Evolutionary conservation across 495 filamentous ascomycete species (phyloP), one percentile per base, ranked within the genome.

Genomic region (Xylaria castorea): DNA sequence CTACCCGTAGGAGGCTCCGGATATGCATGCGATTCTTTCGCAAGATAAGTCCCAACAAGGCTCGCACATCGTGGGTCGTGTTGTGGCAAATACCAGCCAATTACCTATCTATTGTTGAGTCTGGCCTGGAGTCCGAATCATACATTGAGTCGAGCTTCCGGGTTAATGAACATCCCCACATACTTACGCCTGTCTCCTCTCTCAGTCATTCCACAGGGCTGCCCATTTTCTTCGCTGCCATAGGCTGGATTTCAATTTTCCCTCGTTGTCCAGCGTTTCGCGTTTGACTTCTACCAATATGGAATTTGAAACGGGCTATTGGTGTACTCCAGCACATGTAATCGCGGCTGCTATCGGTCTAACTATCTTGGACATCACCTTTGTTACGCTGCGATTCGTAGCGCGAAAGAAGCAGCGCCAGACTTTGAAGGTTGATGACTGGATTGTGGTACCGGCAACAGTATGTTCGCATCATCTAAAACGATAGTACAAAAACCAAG

Each of bases 391-490:
- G 42, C 42, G 76, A 12, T 67, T 81, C 38, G 22, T 38, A 12
- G 75, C 78, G n/a, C 74, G 79, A 34, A 73, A 48, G n/a, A 67
- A 55, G 1, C 71, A 78, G 53, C 76, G 71, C 46, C 66, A 76
- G 18, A 46, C 46, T 1, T 60, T 80, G 5, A 75, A 73, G 69
- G 66, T 58, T 7, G 79, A 81, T 65, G 79, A 81, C 72, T 80
- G 75, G 78, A 50, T 81, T 44, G 73, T 81, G 7, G 12, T 80
- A 14, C 76, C 75, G 20, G 73, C 76, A 32, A 66, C 68, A 6
- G 76, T 40, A 40, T 12, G 38, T 40, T 40, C 7, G 9, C 38
- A 12, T 40, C 38, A 40, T 40, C 9, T 11, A 12, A 40, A 78
- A 73, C 25, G 50, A 55, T 11, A 34, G 9, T 50, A 50, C 11